Percentiles rank a stretch among this genome's conserved stretches.
Conservation (phyloP, 2,329 filamentous ascomycete genomes). For the Cladosporium sp. region DNA sequence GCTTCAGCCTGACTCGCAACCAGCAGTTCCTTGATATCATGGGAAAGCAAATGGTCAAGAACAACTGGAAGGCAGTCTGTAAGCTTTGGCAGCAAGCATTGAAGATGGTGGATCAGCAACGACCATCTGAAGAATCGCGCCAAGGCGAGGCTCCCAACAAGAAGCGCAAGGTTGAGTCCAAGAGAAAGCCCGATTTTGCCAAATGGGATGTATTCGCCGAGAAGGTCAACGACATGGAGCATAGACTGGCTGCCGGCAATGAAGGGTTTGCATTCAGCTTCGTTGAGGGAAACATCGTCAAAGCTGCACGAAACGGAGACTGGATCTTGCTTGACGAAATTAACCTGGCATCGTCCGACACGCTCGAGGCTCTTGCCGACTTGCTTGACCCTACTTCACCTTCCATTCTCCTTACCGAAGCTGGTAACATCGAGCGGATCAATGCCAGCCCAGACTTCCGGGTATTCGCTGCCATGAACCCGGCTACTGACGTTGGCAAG, state of each 20-base stretch:
- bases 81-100: conserved; percentile 88
- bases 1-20: conserved; percentile 87
- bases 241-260: conserved; percentile 72
- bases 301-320: conserved; percentile 92
- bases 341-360: conserved; percentile 92
- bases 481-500: conserved; percentile 95
- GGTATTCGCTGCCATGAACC: conserved; percentile 98
- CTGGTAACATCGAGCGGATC: conserved; percentile 87
- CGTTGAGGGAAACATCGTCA: conserved; percentile 92
- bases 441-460: conserved; percentile 89
- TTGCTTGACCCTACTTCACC: conserved; percentile 75
- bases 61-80: conserved; percentile 84
- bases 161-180: conserved; percentile 64
- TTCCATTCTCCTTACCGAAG: conserved; percentile 87
- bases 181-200: conserved; percentile 49
- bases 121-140: conserved; percentile 51
- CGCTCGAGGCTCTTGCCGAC: conserved; percentile 89
- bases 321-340: conserved; percentile 98
- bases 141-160: conserved; percentile 67
- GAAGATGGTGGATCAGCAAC: conserved; percentile 72
- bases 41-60: conserved; percentile 74
- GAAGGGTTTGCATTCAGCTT: conserved; percentile 91
- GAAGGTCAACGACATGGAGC: conserved; percentile 75
- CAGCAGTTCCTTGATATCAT: conserved; percentile 81
- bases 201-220: conserved; percentile 81